Percentiles rank a stretch among this genome's conserved stretches.
These are phyloP conservation scores for Guillardia theta DNA, from an alignment of 78 protist species.

Conservation along the genomic window DNA sequence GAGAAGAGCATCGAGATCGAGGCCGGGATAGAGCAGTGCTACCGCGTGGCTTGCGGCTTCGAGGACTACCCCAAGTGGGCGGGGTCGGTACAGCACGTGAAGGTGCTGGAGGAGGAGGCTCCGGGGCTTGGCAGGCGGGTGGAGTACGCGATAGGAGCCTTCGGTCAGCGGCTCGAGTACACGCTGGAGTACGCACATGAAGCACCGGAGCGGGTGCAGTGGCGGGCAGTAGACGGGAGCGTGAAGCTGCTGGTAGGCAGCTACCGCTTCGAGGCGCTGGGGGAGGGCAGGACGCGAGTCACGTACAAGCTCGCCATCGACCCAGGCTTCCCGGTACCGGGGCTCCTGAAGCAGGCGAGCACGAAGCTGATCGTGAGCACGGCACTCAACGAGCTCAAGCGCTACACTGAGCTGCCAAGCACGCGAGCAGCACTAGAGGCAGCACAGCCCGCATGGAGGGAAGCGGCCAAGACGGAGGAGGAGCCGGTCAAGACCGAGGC, in stretches of 20 bases:
- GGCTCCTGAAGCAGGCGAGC: not conserved
- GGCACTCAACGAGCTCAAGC: conserved; percentile 21
- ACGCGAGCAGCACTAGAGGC: not conserved
- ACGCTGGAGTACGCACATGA: conserved; percentile 20
- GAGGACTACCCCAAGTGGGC: conserved; percentile 28
- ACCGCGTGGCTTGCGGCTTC: not conserved
- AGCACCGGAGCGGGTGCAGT: not conserved
- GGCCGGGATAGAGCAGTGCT: not conserved
- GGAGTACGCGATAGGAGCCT: conserved; percentile 3
- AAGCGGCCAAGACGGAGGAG: not conserved
- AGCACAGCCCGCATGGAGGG: not conserved
- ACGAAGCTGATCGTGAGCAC: conserved; percentile 3
- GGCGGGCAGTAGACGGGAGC: not conserved
- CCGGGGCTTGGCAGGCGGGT: not conserved
- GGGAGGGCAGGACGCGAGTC: not conserved
- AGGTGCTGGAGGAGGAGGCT: not conserved
- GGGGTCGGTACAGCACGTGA: not conserved
- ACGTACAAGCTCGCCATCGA: conserved; percentile 2
- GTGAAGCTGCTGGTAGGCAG: conserved; percentile 23
- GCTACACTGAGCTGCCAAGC: not conserved
- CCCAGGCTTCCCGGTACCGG: not conserved
- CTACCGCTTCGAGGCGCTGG: not conserved
- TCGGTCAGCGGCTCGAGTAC: conserved; percentile 8
- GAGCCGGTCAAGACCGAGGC: not conserved
- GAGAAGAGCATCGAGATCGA: not conserved